Conservation (phyloP, 2,329 filamentous ascomycete species). For the Aspergillus intermedius region DNA sequence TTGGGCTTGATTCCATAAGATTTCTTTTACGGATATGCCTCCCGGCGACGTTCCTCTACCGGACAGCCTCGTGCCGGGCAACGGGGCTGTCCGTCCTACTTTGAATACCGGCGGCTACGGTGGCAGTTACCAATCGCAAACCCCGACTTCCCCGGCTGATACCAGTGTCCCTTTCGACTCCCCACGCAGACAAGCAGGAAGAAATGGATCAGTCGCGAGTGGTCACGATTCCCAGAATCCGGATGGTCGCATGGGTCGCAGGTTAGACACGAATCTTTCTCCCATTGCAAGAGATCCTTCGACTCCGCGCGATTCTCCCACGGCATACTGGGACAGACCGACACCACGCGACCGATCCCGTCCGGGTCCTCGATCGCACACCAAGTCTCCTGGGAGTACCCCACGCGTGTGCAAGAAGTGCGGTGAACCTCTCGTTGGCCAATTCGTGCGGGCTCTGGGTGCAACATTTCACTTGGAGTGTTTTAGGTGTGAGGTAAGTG, state of each 20-base stretch:
- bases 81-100: constrained; percentile 31
- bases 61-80: constrained; percentile 38
- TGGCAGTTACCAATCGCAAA: constrained; percentile 30
- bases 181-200: constrained; percentile 24
- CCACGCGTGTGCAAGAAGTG: constrained; percentile 73
- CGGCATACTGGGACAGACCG: constrained; percentile 27
- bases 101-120: constrained; percentile 32
- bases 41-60: constrained; percentile 35
- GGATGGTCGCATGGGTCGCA: constrained; percentile 25
- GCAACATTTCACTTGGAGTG: constrained; percentile 96
- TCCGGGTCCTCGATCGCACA: constrained; percentile 28
- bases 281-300: constrained; percentile 16
- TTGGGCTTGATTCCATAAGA: not conserved
- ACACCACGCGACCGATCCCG: constrained; percentile 31
- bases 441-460: constrained; percentile 89
- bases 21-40: constrained; percentile 30
- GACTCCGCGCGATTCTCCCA: constrained; percentile 20
- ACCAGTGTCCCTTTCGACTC: constrained; percentile 30
- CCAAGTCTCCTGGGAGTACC: constrained; percentile 31
- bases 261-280: constrained; percentile 22
- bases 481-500: constrained; percentile 87
- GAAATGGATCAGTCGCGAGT: constrained; percentile 14
- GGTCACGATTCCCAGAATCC: constrained; percentile 21
- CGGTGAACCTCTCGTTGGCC: constrained; percentile 76
- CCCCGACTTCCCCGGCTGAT: constrained; percentile 36